Percentiles rank a stretch among this genome's conserved stretches.
These are phyloP conservation scores for Eremochloa ophiuroides DNA, from an alignment of 176 grass and related monocot species.

Conservation along the genomic window DNA sequence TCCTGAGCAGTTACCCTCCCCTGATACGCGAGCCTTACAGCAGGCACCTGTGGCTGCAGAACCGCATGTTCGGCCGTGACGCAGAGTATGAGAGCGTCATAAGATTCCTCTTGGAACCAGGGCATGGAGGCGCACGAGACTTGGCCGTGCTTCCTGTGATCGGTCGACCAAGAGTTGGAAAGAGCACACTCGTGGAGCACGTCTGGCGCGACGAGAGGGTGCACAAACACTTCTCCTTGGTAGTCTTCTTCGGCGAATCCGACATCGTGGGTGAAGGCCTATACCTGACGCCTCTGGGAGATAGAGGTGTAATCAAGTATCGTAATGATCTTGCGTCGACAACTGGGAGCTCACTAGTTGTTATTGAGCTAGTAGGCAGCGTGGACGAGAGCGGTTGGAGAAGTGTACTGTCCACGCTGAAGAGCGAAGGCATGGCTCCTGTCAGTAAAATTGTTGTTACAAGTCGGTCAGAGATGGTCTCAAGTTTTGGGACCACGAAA, in stretches of 20 bases:
- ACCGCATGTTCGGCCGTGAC: background rate
- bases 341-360: background rate
- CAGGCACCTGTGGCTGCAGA: background rate
- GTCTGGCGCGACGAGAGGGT: background rate
- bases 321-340: background rate
- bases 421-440: accelerated
- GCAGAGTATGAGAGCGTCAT: background rate
- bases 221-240: background rate
- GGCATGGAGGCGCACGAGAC: background rate
- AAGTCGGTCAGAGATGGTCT: background rate
- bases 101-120: background rate
- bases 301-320: background rate
- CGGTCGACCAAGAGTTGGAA: background rate
- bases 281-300: background rate
- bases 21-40: background rate
- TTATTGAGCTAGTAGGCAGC: background rate
- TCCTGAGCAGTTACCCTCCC: background rate
- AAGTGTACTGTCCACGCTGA: background rate
- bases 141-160: background rate
- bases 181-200: conserved; percentile 7
- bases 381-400: background rate
- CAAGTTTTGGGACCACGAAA: background rate
- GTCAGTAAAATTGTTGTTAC: background rate
- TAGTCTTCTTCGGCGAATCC: background rate
- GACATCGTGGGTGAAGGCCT: background rate